Conservation (phyloP, 352 stramenopile species). For the Vaucheria bursata region DNA sequence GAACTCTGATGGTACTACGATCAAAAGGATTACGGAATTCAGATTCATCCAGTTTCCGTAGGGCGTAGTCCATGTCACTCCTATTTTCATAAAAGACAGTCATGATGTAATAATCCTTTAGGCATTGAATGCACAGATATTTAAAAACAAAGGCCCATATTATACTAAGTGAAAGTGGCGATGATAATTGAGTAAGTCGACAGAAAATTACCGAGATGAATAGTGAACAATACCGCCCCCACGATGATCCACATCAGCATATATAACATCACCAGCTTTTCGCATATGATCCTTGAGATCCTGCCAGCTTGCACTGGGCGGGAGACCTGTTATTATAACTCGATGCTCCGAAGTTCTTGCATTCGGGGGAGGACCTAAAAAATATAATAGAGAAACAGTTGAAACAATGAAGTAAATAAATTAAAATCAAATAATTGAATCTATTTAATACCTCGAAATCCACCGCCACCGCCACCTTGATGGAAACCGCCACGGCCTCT, state of each 20-base stretch:
- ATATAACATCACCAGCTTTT: slow-evolving; percentile 39
- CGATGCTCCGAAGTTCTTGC: slow-evolving; percentile 44
- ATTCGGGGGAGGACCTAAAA: no score
- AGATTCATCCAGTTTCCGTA: slow-evolving; percentile 44
- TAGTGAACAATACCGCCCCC: slow-evolving; percentile 44
- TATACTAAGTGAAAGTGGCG: no score
- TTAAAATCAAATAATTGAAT: no score
- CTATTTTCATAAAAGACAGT: no score
- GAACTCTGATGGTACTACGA: slow-evolving; percentile 16
- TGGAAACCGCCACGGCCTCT: slow-evolving; percentile 11
- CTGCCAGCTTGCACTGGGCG: slow-evolving; percentile 47
- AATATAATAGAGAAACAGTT: no score
- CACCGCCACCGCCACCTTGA: background rate
- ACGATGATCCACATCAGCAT: slow-evolving; percentile 41
- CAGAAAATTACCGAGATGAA: slow-evolving; percentile 3
- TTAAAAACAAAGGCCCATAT: no score
- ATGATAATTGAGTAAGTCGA: no score
- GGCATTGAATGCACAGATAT: no score
- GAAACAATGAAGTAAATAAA: no score
- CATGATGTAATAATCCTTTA: no score
- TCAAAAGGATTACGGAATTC: slow-evolving; percentile 45
- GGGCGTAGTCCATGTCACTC: slow-evolving; percentile 47
- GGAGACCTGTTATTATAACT: slow-evolving; percentile 46
- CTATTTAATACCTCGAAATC: background rate
- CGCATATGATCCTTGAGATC: slow-evolving; percentile 51